Evolutionary conservation across 768 basidiomycete genomes (phyloP).

Genomic region (Boletus huronensis): DNA sequence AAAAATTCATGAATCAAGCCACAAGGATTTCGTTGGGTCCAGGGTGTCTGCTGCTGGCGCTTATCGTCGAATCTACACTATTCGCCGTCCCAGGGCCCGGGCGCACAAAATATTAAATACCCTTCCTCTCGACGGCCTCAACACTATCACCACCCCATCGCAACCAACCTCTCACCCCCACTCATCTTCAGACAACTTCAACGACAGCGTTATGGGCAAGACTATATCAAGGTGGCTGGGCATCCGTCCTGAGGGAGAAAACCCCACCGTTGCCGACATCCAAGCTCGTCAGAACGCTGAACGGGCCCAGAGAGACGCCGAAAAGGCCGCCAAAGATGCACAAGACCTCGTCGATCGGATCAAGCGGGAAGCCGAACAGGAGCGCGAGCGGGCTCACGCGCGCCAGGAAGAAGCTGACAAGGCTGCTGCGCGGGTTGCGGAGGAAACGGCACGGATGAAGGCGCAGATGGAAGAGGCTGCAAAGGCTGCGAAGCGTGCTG

Average conservation of each 20-base stretch:
- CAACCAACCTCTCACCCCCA: no score
- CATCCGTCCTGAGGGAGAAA: slow-evolving; percentile 1
- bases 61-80: background rate
- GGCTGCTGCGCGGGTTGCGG: background rate
- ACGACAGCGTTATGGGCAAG: slow-evolving; percentile 7
- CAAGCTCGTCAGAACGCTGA: slow-evolving; percentile 13
- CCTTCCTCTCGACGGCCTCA: background rate
- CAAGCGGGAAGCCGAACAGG: slow-evolving; percentile 7
- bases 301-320: slow-evolving; percentile 1
- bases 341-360: background rate
- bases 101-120: background rate
- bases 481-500: background rate
- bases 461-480: slow-evolving; percentile 11
- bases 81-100: background rate
- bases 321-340: slow-evolving; percentile 5
- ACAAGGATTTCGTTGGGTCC: background rate
- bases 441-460: slow-evolving; percentile 10
- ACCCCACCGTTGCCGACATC: slow-evolving; percentile 13
- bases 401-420: slow-evolving; percentile 13
- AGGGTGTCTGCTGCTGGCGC: background rate
- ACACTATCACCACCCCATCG: background rate
- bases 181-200: background rate
- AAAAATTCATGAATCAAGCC: background rate
- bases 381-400: background rate
- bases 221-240: slow-evolving; percentile 6